Conservation (phyloP, 176 grass and related monocot species). For the Rhipidocladum racemiflorum region DNA sequence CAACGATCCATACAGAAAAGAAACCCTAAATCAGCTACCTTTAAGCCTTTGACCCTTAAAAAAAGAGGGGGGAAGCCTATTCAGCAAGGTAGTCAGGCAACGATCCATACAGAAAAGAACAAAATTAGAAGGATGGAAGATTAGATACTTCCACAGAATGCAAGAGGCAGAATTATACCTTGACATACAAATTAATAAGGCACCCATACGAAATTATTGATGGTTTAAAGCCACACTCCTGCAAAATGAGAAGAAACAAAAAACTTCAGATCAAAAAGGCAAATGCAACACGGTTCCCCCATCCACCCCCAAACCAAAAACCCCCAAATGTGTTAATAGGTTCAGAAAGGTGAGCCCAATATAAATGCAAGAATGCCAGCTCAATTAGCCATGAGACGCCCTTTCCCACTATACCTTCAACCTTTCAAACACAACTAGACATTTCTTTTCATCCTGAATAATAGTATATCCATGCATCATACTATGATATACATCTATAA, state of each 20-base stretch:
- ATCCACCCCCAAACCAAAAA: background rate
- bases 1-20: too few relatives aligned
- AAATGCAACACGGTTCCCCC: background rate
- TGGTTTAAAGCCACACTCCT: slow-evolving; percentile 85
- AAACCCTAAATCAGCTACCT: slow-evolving; percentile 1
- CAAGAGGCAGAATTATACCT: slow-evolving; percentile 50
- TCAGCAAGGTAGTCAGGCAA: background rate
- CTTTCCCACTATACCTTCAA: slow-evolving; percentile 58
- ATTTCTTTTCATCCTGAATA: slow-evolving; percentile 76
- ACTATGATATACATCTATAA: slow-evolving; percentile 86
- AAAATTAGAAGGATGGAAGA: background rate
- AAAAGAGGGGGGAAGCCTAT: background rate
- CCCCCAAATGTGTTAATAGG: background rate
- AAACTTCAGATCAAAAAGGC: slow-evolving; percentile 13
- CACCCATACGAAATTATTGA: slow-evolving; percentile 94
- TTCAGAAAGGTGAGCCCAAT: background rate
- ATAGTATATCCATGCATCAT: slow-evolving; percentile 99
- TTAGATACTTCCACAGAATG: background rate
- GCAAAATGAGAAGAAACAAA: slow-evolving; percentile 36
- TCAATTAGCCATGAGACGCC: background rate
- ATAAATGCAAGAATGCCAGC: background rate
- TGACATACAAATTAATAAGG: slow-evolving; percentile 89
- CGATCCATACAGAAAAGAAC: background rate
- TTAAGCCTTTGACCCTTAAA: background rate
- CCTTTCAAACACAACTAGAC: slow-evolving; percentile 84